Conservation (phyloP, 768 basidiomycete species). For the Glaciozyma antarctica region DNA sequence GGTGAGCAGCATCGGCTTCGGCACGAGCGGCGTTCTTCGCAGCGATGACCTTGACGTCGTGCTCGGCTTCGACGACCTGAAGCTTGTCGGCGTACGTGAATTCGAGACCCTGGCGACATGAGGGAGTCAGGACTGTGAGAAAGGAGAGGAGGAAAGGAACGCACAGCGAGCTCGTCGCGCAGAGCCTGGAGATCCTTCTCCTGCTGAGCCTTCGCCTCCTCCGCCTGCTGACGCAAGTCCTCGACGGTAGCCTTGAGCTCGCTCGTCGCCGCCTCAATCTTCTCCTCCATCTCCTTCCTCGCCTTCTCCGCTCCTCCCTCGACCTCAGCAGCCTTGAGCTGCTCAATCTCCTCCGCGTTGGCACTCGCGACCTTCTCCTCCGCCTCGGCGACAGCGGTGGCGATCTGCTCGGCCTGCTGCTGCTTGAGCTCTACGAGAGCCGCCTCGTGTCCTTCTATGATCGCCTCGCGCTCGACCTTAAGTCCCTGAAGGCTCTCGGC, state of each 20-base stretch:
- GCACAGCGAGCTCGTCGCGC: not conserved
- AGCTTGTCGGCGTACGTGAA: not conserved
- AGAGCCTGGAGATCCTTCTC: not conserved
- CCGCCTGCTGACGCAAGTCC: conserved; percentile 3
- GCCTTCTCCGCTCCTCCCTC: not conserved
- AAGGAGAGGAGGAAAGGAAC: not conserved
- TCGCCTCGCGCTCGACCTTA: too few species aligned
- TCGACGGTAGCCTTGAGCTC: not conserved
- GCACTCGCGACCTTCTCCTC: too few species aligned
- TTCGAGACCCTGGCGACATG: not conserved
- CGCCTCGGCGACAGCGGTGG: not conserved
- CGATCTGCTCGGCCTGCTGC: too few species aligned
- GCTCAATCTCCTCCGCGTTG: too few species aligned
- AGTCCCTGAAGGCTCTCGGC: too few species aligned
- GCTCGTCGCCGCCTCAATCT: not conserved
- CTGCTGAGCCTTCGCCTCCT: not conserved
- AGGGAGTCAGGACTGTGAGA: not conserved
- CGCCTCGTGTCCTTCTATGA: too few species aligned
- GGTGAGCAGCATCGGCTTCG: conserved; percentile 57
- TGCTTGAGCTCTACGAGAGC: too few species aligned
- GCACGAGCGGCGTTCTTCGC: not conserved
- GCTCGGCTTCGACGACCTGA: too few species aligned
- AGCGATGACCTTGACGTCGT: not conserved
- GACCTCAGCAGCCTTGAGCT: too few species aligned
- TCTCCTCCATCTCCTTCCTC: not conserved